Evolutionary conservation across 2,329 filamentous ascomycete species (phyloP).

Genomic region (Lithohypha guttulata): DNA sequence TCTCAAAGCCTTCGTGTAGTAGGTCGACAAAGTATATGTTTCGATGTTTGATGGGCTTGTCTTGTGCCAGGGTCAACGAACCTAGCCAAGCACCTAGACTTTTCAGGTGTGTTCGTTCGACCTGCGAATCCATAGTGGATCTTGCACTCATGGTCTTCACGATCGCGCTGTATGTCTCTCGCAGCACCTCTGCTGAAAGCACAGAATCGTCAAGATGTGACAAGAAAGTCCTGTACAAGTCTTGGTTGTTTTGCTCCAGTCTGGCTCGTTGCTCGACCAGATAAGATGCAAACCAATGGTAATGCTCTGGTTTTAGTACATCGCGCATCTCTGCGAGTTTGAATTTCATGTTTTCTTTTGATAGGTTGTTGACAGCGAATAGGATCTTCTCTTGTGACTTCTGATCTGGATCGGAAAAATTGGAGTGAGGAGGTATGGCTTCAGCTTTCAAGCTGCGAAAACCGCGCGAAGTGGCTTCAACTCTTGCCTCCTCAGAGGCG

Average conservation of each 20-base stretch:
- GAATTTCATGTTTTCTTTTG: constrained; percentile 71
- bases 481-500: constrained; percentile 51
- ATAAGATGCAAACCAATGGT: constrained; percentile 94
- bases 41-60: constrained; percentile 90
- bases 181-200: constrained; percentile 79
- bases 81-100: constrained; percentile 92
- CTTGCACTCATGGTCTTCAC: constrained; percentile 84
- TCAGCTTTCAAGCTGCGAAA: constrained; percentile 75
- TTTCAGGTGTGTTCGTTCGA: constrained; percentile 79
- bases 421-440: constrained; percentile 48
- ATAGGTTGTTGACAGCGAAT: constrained; percentile 94
- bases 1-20: constrained; percentile 85
- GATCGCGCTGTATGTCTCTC: constrained; percentile 83
- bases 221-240: constrained; percentile 82
- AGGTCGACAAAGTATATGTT: constrained; percentile 97
- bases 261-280: constrained; percentile 93
- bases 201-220: constrained; percentile 67
- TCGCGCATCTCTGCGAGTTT: constrained; percentile 76
- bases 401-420: constrained; percentile 72
- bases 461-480: constrained; percentile 35
- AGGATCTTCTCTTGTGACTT: constrained; percentile 86
- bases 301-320: constrained; percentile 66
- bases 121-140: constrained; percentile 68
- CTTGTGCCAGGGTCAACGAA: constrained; percentile 78
- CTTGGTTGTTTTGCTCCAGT: constrained; percentile 92